Conservation (phyloP, 352 stramenopile species). For the Albugo laibachii region DNA sequence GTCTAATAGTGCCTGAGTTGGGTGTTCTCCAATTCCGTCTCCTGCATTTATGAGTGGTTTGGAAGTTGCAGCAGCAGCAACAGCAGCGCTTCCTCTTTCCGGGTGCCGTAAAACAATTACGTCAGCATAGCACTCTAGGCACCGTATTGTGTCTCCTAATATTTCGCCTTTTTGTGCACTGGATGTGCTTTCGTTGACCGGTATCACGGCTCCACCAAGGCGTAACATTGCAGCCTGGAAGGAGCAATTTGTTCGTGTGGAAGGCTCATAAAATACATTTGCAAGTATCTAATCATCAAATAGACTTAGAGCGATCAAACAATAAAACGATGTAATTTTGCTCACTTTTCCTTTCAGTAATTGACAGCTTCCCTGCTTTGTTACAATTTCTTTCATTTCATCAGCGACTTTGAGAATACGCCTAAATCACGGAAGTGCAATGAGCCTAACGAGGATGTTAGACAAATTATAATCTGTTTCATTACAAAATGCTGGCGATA, state of each 20-base stretch:
- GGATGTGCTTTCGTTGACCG: constrained; percentile 86
- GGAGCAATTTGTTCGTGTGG: constrained; percentile 93
- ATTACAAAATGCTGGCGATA: too few relatives aligned
- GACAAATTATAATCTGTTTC: too few relatives aligned
- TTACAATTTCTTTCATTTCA: constrained; percentile 70
- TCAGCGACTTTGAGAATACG: constrained; percentile 52
- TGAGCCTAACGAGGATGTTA: too few relatives aligned
- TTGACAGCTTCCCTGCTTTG: constrained; percentile 40
- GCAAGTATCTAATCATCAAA: constrained; percentile 60
- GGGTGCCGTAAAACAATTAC: constrained; percentile 91
- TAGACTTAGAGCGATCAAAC: neutral
- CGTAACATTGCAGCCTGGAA: constrained; percentile 96
- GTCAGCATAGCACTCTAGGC: constrained; percentile 92
- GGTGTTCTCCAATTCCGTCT: constrained; percentile 96
- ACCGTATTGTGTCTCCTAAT: constrained; percentile 93
- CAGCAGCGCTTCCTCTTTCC: constrained; percentile 61
- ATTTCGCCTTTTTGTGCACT: constrained; percentile 97
- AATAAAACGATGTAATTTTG: neutral
- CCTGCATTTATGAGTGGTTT: constrained; percentile 91
- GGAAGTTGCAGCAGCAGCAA: constrained; percentile 47
- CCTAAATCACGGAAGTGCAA: constrained; percentile 7
- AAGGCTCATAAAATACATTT: constrained; percentile 97
- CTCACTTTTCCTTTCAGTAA: constrained; percentile 68
- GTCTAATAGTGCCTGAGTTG: constrained; percentile 97
- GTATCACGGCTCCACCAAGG: constrained; percentile 89